Evolutionary conservation across 1,139 yeast species (phyloP).

Genomic region (Blastobotrys buckinghamii): DNA sequence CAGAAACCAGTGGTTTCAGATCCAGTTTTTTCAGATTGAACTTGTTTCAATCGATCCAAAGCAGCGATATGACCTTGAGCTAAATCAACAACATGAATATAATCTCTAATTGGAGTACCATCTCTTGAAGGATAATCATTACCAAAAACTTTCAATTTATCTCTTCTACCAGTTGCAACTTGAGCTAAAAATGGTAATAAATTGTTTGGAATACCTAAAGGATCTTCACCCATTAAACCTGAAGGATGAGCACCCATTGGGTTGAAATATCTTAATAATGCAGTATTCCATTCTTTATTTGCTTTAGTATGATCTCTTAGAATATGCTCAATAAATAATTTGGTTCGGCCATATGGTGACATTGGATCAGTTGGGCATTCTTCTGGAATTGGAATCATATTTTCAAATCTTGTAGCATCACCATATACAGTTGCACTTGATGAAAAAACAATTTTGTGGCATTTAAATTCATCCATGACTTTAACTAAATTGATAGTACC

Average conservation of each 20-base stretch:
- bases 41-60: slow-evolving; percentile 48
- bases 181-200: slow-evolving; percentile 71
- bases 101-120: slow-evolving; percentile 80
- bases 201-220: slow-evolving; percentile 71
- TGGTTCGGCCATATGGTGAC: slow-evolving; percentile 74
- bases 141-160: slow-evolving; percentile 60
- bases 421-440: slow-evolving; percentile 85
- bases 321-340: slow-evolving; percentile 58
- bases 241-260: slow-evolving; percentile 87
- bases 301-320: slow-evolving; percentile 51
- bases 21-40: slow-evolving; percentile 24
- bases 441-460: slow-evolving; percentile 62
- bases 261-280: slow-evolving; percentile 69
- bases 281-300: slow-evolving; percentile 52
- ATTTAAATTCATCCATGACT: slow-evolving; percentile 44
- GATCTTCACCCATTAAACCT: slow-evolving; percentile 76
- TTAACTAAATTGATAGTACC: slow-evolving; percentile 60
- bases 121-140: slow-evolving; percentile 63
- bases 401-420: slow-evolving; percentile 66
- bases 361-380: slow-evolving; percentile 72
- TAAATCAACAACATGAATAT: slow-evolving; percentile 74
- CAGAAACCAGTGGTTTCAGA: slow-evolving; percentile 42
- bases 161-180: slow-evolving; percentile 69
- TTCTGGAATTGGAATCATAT: slow-evolving; percentile 78
- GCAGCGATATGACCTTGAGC: slow-evolving; percentile 81